Conservation (phyloP, 805 yeast species). For the Scheffersomyces ergatensis region DNA sequence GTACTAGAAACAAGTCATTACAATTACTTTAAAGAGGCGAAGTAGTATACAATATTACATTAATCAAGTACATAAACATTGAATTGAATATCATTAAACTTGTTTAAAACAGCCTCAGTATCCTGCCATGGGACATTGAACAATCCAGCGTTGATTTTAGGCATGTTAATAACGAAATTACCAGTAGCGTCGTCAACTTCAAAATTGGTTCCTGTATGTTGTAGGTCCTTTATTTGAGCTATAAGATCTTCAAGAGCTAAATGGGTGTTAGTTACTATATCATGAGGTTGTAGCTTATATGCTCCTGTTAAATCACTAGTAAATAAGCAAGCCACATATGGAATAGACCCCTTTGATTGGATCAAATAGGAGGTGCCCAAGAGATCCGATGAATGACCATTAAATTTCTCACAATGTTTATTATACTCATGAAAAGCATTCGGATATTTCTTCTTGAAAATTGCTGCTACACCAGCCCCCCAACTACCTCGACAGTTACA, state of each 20-base stretch:
- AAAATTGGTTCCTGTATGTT: not conserved
- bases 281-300: constrained; percentile 34
- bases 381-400: constrained; percentile 21
- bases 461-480: constrained; percentile 83
- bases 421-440: constrained; percentile 51
- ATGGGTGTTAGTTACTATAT: constrained; percentile 52
- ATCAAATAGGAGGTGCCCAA: constrained; percentile 57
- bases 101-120: constrained; percentile 53
- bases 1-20: too few relatives aligned
- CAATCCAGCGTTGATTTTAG: constrained; percentile 77
- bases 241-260: constrained; percentile 47
- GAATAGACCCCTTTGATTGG: constrained; percentile 30
- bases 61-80: constrained; percentile 47
- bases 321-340: constrained; percentile 64
- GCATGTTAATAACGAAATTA: constrained; percentile 51
- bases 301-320: constrained; percentile 57
- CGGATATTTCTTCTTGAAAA: constrained; percentile 54
- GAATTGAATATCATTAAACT: constrained; percentile 26
- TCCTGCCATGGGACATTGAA: constrained; percentile 76
- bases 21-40: not conserved
- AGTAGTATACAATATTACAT: not conserved
- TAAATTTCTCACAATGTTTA: constrained; percentile 34
- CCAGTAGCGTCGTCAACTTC: constrained; percentile 10
- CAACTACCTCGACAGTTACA: constrained; percentile 78
- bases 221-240: constrained; percentile 25